Percentiles rank a stretch among this genome's conserved stretches.
Evolutionary conservation across 768 basidiomycete species (phyloP).

Genomic region (Punctularia strigosozonata): DNA sequence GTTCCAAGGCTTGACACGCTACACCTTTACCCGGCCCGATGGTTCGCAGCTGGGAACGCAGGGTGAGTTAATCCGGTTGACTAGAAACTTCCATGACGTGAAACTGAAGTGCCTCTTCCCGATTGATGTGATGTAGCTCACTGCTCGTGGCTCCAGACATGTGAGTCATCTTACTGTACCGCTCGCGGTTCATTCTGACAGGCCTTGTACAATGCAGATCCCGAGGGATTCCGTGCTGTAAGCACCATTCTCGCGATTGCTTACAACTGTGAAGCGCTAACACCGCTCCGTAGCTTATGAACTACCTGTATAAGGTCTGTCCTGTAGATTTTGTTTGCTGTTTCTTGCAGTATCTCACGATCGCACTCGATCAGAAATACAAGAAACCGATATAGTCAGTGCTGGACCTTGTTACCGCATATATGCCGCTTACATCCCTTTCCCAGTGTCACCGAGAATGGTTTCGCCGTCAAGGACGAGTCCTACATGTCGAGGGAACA

Average conservation of each 20-base stretch:
- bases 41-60: conserved; percentile 53
- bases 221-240: conserved; percentile 24
- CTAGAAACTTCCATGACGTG: too few species aligned
- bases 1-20: conserved; percentile 48
- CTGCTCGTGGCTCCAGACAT: conserved; percentile 23
- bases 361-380: conserved; percentile 18
- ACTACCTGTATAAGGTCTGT: conserved; percentile 28
- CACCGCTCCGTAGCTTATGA: conserved; percentile 16
- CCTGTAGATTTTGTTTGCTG: too few species aligned
- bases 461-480: conserved; percentile 29
- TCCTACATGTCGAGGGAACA: conserved; percentile 20
- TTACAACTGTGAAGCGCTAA: neutral
- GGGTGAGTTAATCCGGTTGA: too few species aligned
- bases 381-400: conserved; percentile 23
- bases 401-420: too few species aligned
- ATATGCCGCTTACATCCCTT: neutral
- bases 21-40: conserved; percentile 52
- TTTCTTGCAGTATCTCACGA: neutral
- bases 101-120: too few species aligned
- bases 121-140: too few species aligned
- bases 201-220: conserved; percentile 11
- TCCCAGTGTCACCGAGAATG: conserved; percentile 31
- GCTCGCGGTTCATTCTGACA: neutral
- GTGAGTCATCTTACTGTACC: conserved; percentile 10
- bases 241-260: conserved; percentile 3